phyloP scores from a whole-genome alignment of 176 grass and related monocot genomes.

The Elaeis guineensis region DNA sequence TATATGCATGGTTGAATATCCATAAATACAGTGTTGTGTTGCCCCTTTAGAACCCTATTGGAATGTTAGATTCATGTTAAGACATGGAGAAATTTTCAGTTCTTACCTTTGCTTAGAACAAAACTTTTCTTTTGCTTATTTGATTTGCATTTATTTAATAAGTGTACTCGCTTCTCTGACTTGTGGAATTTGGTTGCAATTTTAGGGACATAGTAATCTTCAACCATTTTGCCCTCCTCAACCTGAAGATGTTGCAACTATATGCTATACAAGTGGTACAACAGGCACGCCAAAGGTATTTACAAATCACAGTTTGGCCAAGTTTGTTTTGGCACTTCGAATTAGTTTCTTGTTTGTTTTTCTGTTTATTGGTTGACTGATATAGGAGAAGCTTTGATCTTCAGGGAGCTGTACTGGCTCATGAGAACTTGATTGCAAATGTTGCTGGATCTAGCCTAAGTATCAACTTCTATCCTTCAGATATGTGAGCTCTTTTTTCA shows the following conservation, averaged over 20 bases:
- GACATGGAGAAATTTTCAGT: too few species aligned
- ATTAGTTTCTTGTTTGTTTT: too few species aligned
- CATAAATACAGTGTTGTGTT: too few species aligned
- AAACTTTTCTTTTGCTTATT: not conserved
- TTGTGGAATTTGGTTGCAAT: slow-evolving; percentile 11
- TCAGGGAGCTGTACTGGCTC: slow-evolving; percentile 88
- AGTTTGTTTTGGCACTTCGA: too few species aligned
- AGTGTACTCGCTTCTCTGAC: too few species aligned
- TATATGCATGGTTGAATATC: too few species aligned
- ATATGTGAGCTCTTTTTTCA: slow-evolving; percentile 41
- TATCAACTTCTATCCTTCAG: slow-evolving; percentile 64
- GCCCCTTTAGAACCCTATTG: too few species aligned
- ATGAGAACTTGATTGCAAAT: slow-evolving; percentile 83
- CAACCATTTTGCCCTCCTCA: slow-evolving; percentile 65
- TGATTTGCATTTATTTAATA: not conserved
- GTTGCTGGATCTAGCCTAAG: slow-evolving; percentile 54
- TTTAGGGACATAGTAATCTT: slow-evolving; percentile 53
- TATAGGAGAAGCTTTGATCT: not conserved
- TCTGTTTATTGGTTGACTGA: too few species aligned
- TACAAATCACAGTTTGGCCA: not conserved
- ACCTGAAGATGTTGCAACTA: slow-evolving; percentile 84
- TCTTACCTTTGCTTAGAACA: not conserved
- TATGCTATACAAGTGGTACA: slow-evolving; percentile 97
- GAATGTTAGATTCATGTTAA: too few species aligned
- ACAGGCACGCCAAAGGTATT: slow-evolving; percentile 86